These are phyloP conservation scores for Phytopythium oedochilum DNA, from an alignment of 352 stramenopile genomes.

Conservation along the genomic window DNA sequence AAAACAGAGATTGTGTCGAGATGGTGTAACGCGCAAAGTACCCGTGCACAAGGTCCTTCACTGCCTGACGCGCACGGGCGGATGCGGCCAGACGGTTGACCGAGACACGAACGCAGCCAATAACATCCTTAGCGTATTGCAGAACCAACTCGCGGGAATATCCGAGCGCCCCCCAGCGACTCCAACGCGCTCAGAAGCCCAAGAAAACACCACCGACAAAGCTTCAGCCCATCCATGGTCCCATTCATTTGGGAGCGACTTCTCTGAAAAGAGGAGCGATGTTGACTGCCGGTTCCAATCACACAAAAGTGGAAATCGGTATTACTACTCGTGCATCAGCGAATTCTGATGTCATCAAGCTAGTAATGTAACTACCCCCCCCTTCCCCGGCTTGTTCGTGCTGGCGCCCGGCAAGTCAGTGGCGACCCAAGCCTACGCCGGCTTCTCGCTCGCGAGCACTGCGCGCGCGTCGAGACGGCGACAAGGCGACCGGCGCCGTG, in stretches of 20 bases:
- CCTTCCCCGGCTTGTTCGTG: conserved; percentile 94
- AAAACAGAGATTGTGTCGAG: background rate
- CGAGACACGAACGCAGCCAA: conserved; percentile 1
- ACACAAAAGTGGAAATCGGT: too few species aligned
- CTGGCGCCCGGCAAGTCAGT: conserved; percentile 94
- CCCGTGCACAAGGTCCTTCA: conserved; percentile 10
- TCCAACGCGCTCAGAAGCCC: too few species aligned
- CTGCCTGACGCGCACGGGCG: conserved; percentile 4
- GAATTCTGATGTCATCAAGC: too few species aligned
- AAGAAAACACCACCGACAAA: too few species aligned
- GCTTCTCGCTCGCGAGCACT: conserved; percentile 91
- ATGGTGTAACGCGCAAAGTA: background rate
- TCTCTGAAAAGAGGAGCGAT: too few species aligned
- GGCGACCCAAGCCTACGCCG: conserved; percentile 94
- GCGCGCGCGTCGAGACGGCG: conserved; percentile 84
- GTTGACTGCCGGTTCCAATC: too few species aligned
- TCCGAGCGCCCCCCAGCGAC: background rate
- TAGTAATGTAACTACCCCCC: too few species aligned
- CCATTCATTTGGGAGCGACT: too few species aligned
- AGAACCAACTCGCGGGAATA: background rate
- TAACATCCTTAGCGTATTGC: conserved; percentile 1
- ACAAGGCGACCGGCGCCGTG: conserved; percentile 35
- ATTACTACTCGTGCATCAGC: too few species aligned
- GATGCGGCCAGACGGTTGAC: background rate
- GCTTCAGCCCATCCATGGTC: background rate